Evolutionary conservation across 495 filamentous ascomycete species (phyloP).

Genomic region (Lineolata rhizophorae): DNA sequence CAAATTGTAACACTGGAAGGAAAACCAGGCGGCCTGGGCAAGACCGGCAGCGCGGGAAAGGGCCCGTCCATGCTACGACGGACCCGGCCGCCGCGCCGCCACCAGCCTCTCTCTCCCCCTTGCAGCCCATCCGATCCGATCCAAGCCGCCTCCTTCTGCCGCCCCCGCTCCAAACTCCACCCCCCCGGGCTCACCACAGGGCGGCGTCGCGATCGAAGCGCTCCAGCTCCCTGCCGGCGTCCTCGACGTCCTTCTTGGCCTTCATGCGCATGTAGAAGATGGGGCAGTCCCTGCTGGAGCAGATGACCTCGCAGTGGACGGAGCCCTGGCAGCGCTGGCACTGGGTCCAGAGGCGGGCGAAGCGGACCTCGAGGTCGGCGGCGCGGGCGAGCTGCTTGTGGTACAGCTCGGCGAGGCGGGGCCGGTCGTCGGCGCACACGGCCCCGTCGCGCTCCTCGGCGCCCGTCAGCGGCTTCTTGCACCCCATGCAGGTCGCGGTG

Average conservation of each 20-base stretch:
- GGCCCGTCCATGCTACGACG: too few relatives aligned
- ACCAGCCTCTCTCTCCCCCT: too few relatives aligned
- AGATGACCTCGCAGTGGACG: slow-evolving; percentile 95
- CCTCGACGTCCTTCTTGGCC: slow-evolving; percentile 95
- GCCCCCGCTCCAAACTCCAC: too few relatives aligned
- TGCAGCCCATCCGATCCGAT: too few relatives aligned
- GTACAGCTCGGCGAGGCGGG: slow-evolving; percentile 79
- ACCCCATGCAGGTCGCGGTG: slow-evolving; percentile 94
- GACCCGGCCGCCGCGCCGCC: too few relatives aligned
- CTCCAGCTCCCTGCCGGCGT: slow-evolving; percentile 72
- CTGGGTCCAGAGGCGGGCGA: slow-evolving; percentile 90
- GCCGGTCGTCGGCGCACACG: slow-evolving; percentile 66
- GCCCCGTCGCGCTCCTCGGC: slow-evolving; percentile 67
- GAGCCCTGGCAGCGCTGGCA: slow-evolving; percentile 96
- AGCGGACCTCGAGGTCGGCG: slow-evolving; percentile 77
- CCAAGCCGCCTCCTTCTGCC: too few relatives aligned
- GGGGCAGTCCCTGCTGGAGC: slow-evolving; percentile 83
- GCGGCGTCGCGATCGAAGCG: slow-evolving; percentile 71
- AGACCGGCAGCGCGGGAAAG: too few relatives aligned
- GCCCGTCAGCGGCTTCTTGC: slow-evolving; percentile 77
- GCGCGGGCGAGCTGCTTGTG: slow-evolving; percentile 73
- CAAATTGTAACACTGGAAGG: too few relatives aligned
- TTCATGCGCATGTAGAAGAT: slow-evolving; percentile 99
- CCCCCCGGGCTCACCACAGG: too few relatives aligned
- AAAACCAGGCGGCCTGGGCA: too few relatives aligned